Evolutionary conservation across 2,329 filamentous ascomycete species (phyloP).

Genomic region (Trichoderma semiorbis): DNA sequence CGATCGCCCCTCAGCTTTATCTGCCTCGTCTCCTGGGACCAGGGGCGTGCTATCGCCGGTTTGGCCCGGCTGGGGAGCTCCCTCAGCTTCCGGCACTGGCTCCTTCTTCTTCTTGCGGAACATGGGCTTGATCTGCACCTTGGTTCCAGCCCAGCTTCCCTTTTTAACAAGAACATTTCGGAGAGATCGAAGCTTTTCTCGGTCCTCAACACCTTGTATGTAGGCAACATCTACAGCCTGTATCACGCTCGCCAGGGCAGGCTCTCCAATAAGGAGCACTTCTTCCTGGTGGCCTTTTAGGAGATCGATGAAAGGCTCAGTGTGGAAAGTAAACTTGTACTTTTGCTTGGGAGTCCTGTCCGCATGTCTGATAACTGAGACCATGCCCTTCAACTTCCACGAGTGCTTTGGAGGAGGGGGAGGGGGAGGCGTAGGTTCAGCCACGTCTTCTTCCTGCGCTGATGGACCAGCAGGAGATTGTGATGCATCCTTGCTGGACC

Average conservation of each 20-base stretch:
- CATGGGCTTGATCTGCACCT: constrained; percentile 99
- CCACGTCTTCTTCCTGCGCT: constrained; percentile 29
- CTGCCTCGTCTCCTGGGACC: constrained; percentile 19
- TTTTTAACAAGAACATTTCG: constrained; percentile 89
- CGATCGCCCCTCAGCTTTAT: constrained; percentile 22
- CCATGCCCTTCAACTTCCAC: constrained; percentile 97
- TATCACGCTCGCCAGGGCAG: constrained; percentile 82
- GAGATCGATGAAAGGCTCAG: constrained; percentile 89
- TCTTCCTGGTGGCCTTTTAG: constrained; percentile 95
- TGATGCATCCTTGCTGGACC: constrained; percentile 33
- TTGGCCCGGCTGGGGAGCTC: constrained; percentile 23
- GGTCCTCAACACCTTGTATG: constrained; percentile 76
- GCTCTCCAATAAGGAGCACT: constrained; percentile 87
- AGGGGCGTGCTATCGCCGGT: background rate
- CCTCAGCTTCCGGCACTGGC: constrained; percentile 38
- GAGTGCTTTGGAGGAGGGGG: constrained; percentile 79
- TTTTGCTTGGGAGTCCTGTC: constrained; percentile 98
- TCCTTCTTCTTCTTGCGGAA: constrained; percentile 83
- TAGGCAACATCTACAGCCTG: constrained; percentile 82
- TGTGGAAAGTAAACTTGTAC: constrained; percentile 99
- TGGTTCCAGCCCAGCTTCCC: constrained; percentile 89
- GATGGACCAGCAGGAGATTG: constrained; percentile 22
- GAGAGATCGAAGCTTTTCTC: constrained; percentile 77
- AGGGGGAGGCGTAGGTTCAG: constrained; percentile 45
- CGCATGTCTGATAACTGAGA: constrained; percentile 92